Conservation (phyloP, 2,329 filamentous ascomycete genomes). For the Stagonosporopsis chrysanthemi region DNA sequence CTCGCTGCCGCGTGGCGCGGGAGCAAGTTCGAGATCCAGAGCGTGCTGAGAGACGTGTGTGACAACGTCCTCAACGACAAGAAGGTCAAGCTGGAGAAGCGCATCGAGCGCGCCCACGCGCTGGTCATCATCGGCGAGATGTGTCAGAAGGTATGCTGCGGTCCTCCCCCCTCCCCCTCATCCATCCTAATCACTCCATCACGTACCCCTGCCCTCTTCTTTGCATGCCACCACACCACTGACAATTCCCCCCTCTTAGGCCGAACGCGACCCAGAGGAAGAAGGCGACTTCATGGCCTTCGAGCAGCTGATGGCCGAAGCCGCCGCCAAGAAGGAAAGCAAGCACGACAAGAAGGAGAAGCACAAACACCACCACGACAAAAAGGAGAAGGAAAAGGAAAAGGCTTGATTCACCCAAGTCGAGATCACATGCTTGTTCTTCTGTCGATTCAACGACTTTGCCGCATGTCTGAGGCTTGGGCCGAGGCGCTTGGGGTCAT, state of each 20-base stretch:
- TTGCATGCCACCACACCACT: neutral
- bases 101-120: constrained; percentile 89
- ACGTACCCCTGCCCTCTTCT: constrained; percentile 28
- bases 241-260: constrained; percentile 64
- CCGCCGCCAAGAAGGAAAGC: constrained; percentile 90
- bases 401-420: too few relatives aligned
- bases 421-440: too few relatives aligned
- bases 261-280: constrained; percentile 88
- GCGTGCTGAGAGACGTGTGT: constrained; percentile 92
- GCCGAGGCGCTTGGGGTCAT: too few relatives aligned
- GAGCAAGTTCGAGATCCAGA: constrained; percentile 97
- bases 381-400: constrained; percentile 39
- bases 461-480: too few relatives aligned
- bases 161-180: neutral
- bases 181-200: too few relatives aligned
- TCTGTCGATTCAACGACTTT: neutral
- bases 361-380: constrained; percentile 58
- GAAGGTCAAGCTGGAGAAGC: constrained; percentile 81
- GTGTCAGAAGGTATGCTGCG: constrained; percentile 74
- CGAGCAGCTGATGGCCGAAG: constrained; percentile 96
- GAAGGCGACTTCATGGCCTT: constrained; percentile 99
- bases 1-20: constrained; percentile 95
- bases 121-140: constrained; percentile 88
- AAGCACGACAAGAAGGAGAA: constrained; percentile 65
- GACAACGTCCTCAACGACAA: constrained; percentile 83